Evolutionary conservation across 192 early-diverging fungal genomes (phyloP), one percentile per base, ranked within the genome.

Genomic region (Oehlia diaphana): DNA sequence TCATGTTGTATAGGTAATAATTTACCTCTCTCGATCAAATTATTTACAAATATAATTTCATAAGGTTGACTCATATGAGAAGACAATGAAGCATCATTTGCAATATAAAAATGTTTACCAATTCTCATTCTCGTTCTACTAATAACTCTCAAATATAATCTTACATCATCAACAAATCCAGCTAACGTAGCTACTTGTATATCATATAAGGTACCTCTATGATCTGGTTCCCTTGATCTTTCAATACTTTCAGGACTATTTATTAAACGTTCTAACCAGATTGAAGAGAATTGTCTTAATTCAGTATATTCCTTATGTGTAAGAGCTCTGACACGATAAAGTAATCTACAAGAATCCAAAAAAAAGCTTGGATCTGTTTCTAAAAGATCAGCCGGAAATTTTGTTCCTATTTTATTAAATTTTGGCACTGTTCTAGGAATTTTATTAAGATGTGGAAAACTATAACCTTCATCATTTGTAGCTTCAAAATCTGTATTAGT

Each of bases 91-190:
- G 79, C 80, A 68, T 83, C 79, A 61, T 83, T 80, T 19, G 82
- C 63, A 9, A 84, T 74, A 80, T 82, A 82, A 72, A 91, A 91
- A 63, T 89, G 88, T 47, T 89, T 89, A 26, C 89, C 89, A n/a
- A 91, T 87, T 9, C 90, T 80, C 90, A 91, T 91, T 12, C 90
- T 85, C 63, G 84, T 87, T 72, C 90, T 77, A 77, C 88, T 91
- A 49, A 86, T 84, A 4, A 91, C 85, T 35, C 90, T 79, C 19
- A 90, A 66, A 70, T 86, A 90, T 12, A 89, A 75, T 33, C 90
- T 80, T 6, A 89, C 82, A 75, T 91, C 90, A 44, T 90, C 84
- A 23, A 86, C 86, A 66, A 91, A 88, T 4, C 87, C 86, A 62
- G 90, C 86, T 72, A 91, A 58, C 10, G 90, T 70, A 3, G 83